Evolutionary conservation across 1,139 yeast genomes (phyloP).

Genomic region (Pneumocystis oryctolagi): DNA sequence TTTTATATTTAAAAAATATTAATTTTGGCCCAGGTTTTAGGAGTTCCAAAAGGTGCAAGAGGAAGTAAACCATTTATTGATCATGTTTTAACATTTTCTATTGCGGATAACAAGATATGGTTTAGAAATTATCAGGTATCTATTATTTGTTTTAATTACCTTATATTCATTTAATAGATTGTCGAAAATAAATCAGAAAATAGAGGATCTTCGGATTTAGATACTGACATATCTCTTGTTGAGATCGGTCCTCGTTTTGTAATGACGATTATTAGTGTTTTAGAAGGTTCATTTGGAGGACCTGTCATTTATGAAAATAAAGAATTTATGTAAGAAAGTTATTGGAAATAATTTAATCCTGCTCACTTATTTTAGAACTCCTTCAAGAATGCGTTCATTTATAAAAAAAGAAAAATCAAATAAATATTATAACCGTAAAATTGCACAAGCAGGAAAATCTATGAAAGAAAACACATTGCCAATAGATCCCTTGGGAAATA

Average conservation of each 20-base stretch:
- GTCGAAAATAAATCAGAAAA: slow-evolving; percentile 20
- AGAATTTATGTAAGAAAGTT: slow-evolving; percentile 46
- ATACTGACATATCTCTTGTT: slow-evolving; percentile 52
- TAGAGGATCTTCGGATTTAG: slow-evolving; percentile 18
- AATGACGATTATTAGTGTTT: slow-evolving; percentile 73
- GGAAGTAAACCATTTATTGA: slow-evolving; percentile 89
- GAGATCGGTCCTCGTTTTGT: slow-evolving; percentile 98
- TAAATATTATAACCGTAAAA: neutral
- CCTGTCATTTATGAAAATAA: slow-evolving; percentile 95
- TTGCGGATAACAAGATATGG: slow-evolving; percentile 92
- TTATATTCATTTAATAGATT: slow-evolving; percentile 36
- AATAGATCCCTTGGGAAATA: neutral
- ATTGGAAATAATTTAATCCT: neutral
- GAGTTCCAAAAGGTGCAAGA: slow-evolving; percentile 94
- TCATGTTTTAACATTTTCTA: slow-evolving; percentile 83
- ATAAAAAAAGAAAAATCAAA: neutral
- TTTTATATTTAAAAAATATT: neutral
- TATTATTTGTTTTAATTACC: slow-evolving; percentile 37
- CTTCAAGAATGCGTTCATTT: neutral
- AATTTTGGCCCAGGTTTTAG: slow-evolving; percentile 51
- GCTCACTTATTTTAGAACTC: neutral
- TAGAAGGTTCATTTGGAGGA: slow-evolving; percentile 96
- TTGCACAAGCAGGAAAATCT: neutral
- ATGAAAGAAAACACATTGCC: neutral
- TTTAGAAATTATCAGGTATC: slow-evolving; percentile 85